Evolutionary conservation across 352 stramenopile genomes (phyloP).

Genomic region (Globisporangium irregulare): DNA sequence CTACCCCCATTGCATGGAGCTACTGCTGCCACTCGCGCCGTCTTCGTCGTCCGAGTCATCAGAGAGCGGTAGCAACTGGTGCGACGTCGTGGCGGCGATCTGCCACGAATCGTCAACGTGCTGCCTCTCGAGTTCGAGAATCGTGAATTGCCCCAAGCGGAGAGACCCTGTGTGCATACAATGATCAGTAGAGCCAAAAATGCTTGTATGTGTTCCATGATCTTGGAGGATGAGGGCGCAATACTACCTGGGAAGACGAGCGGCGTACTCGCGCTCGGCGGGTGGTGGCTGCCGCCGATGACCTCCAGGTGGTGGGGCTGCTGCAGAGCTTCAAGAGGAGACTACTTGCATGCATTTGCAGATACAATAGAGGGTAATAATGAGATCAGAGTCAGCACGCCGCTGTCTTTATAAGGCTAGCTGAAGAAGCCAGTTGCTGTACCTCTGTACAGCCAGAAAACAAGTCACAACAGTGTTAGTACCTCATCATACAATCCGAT

Average conservation of each 20-base stretch:
- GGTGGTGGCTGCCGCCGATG: conserved; percentile 50
- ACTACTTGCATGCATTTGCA: background rate
- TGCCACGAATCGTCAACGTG: conserved; percentile 45
- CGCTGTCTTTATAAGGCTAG: background rate
- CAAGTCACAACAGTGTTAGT: background rate
- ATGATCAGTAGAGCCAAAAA: no score
- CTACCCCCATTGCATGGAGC: background rate
- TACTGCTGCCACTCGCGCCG: background rate
- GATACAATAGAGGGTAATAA: background rate
- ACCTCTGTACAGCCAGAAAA: background rate
- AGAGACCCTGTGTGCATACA: conserved; percentile 42
- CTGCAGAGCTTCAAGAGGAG: background rate
- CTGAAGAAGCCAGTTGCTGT: background rate
- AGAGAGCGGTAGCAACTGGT: conserved; percentile 30
- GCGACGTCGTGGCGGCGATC: conserved; percentile 40
- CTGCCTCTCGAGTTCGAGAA: conserved; percentile 64
- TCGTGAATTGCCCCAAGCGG: conserved; percentile 64
- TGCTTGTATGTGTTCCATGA: no score
- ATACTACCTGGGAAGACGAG: conserved; percentile 52
- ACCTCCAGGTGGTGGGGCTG: conserved; percentile 45
- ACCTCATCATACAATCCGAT: background rate
- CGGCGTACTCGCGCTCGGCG: conserved; percentile 35
- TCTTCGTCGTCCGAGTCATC: conserved; percentile 15
- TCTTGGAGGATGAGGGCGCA: no score
- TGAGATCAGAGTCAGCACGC: background rate